Evolutionary conservation across 768 basidiomycete species (phyloP), one percentile per base, ranked within the genome.

Genomic region (Leccinum imitatum): DNA sequence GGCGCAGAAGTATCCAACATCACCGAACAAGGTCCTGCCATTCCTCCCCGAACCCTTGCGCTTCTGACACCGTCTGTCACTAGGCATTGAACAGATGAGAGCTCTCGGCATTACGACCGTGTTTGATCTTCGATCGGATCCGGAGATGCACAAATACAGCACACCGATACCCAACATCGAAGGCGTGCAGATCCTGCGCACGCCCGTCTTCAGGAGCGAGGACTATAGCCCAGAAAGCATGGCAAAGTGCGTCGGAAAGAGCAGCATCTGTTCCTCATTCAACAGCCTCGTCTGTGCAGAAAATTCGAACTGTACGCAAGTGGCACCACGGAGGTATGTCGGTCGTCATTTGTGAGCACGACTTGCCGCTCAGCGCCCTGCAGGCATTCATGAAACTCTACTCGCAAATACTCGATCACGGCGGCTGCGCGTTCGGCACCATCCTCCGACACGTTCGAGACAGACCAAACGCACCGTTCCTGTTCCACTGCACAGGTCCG

Each of bases 181-280:
- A 27, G 87, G 85, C 6, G 79, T 91, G 23, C 78, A 84, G 39
- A 71, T 91, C 55, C 50, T 84, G 15, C 86, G 81, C 57, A 75
- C 77, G 14, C 90, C 91, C 1, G 87, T 92, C 55, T 83, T 83
- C 61, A 76, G 81, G 65, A 84, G 76, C 50, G 87, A 87, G 69
- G 91, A 93, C 69, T 92, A 92, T 71, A 91, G 89, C 69, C 90
- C 90, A 21, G 87, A 91, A 73, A 84, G 80, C 75, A 88, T 93
- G 84, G 87, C 91, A 66, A 88, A 84, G 90, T 91, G 76, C 76
- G 89, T 86, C 80, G 76, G 67, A 64, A 52, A 59, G 27, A 41
- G 14, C 9, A n/a, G 2, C 60, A 13, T 47, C 3, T 6, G 21
- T 41, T 44, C 37, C 10, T 54, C 31, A 37, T 44, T 46, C 44